These are phyloP conservation scores for Fusarium burgessii DNA, from an alignment of 2,329 filamentous ascomycete genomes.

Conservation along the genomic window DNA sequence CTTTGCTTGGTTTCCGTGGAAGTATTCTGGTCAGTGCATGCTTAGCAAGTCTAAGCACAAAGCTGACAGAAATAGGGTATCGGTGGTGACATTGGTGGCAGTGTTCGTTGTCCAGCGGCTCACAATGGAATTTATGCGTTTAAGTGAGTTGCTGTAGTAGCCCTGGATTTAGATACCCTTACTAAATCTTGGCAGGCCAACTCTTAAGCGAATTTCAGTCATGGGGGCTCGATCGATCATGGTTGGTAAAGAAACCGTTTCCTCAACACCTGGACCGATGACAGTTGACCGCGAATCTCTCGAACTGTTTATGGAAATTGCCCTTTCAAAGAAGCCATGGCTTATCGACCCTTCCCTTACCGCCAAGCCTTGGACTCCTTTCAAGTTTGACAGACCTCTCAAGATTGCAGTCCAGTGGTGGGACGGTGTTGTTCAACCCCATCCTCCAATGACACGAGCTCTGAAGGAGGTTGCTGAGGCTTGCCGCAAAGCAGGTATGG, in stretches of 20 bases:
- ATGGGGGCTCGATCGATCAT: constrained; percentile 46
- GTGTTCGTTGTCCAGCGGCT: constrained; percentile 53
- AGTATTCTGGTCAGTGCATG: constrained; percentile 50
- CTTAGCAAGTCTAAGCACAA: accelerated
- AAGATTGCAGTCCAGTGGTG: constrained; percentile 71
- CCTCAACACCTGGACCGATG: constrained; percentile 51
- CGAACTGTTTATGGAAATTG: constrained; percentile 53
- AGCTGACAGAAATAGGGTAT: constrained; percentile 46
- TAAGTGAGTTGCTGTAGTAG: constrained; percentile 34
- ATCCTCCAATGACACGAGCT: constrained; percentile 69
- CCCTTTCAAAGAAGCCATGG: constrained; percentile 50
- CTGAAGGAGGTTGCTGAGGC: constrained; percentile 65
- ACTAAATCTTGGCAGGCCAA: constrained; percentile 42
- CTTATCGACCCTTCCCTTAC: constrained; percentile 49
- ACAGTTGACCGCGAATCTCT: constrained; percentile 51
- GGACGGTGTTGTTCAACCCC: constrained; percentile 70
- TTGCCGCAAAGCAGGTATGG: constrained; percentile 61
- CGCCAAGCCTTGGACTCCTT: constrained; percentile 52
- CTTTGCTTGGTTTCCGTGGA: constrained; percentile 56
- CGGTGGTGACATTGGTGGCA: constrained; percentile 58
- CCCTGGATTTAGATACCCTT: accelerated
- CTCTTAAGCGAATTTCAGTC: constrained; percentile 48
- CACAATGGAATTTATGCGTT: constrained; percentile 54
- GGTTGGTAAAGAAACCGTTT: constrained; percentile 53
- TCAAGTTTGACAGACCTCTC: constrained; percentile 57